Percentiles rank a stretch among this genome's conserved stretches.
Conservation (phyloP, 371 early-diverging fungal species). For the Lichtheimia hyalospora region DNA sequence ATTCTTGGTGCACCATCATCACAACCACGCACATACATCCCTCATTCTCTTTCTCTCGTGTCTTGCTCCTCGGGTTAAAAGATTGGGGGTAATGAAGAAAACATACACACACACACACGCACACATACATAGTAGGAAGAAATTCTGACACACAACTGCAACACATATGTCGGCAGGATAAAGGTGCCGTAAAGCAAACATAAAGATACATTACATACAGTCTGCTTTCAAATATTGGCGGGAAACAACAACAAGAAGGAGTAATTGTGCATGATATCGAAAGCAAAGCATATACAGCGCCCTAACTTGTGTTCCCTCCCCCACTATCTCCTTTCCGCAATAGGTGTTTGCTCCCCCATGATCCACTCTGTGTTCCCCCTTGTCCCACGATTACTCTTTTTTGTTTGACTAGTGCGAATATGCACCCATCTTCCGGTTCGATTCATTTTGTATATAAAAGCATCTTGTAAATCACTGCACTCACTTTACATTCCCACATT, state of each 20-base stretch:
- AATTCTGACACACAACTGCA: background rate
- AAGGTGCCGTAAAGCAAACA: too few species aligned
- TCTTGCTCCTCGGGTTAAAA: background rate
- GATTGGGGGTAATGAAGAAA: background rate
- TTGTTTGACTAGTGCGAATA: background rate
- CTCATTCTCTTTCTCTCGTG: background rate
- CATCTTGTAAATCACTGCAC: background rate
- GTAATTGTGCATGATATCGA: background rate
- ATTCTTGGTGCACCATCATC: background rate
- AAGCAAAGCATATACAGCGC: background rate
- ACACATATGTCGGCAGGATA: background rate
- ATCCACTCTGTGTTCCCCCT: background rate
- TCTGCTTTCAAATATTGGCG: constrained; percentile 10
- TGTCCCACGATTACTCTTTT: constrained; percentile 2
- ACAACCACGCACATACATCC: background rate
- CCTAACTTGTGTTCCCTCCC: background rate
- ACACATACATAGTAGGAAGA: background rate
- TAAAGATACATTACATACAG: background rate
- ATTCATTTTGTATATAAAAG: too few species aligned
- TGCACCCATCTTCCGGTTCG: background rate
- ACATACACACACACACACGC: too few species aligned
- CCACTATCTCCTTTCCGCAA: background rate
- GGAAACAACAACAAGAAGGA: constrained; percentile 1
- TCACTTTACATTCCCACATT: background rate
- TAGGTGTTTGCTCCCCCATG: background rate